Evolutionary conservation across 108 stramenopile genomes (phyloP).

Genomic region (Asterionellopsis glacialis): DNA sequence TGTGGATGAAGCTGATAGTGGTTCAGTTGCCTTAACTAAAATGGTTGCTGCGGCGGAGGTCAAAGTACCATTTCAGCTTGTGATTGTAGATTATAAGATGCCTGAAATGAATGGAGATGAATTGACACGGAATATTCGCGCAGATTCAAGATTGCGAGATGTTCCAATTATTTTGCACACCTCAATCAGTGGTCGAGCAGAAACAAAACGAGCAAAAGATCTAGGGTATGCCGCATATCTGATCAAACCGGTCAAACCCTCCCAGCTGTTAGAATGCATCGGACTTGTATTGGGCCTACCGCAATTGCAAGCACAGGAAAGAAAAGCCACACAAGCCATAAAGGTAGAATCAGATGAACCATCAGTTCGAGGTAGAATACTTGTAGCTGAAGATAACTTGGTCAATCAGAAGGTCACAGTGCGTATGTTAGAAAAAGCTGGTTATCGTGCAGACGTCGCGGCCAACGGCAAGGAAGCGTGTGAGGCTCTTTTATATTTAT

Average conservation of each 20-base stretch:
- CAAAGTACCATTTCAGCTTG: constrained; percentile 13
- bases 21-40: constrained; percentile 22
- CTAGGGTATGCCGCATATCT: constrained; percentile 11
- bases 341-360: neutral
- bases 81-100: constrained; percentile 42
- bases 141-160: constrained; percentile 2
- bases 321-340: neutral
- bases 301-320: neutral
- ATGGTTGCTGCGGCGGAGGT: constrained; percentile 7
- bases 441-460: constrained; percentile 21
- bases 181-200: constrained; percentile 22
- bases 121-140: constrained; percentile 21
- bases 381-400: constrained; percentile 28
- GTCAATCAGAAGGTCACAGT: constrained; percentile 22
- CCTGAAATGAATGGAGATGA: constrained; percentile 33
- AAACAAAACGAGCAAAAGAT: constrained; percentile 28
- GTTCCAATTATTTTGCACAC: constrained; percentile 23
- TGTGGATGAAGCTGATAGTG: constrained; percentile 27
- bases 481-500: neutral
- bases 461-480: constrained; percentile 26
- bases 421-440: constrained; percentile 18
- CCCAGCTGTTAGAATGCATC: constrained; percentile 6
- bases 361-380: neutral
- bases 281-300: constrained; percentile 14
- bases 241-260: neutral